Percentiles rank a stretch among this genome's conserved stretches.
Conservation (phyloP, 1,284 basidiomycete genomes). For the Microbotryum scabiosae region DNA sequence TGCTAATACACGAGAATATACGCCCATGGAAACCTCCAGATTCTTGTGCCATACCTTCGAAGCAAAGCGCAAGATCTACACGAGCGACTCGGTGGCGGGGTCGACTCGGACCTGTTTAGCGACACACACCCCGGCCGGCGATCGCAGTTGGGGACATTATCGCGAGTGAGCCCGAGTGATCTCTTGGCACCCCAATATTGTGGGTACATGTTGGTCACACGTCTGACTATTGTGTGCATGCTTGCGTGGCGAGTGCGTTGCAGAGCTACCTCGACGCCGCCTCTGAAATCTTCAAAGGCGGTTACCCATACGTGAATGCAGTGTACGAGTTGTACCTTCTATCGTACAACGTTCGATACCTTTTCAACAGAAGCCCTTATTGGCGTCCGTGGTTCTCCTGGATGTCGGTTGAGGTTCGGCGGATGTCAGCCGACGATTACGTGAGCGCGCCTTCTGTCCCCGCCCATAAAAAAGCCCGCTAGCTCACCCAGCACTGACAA, state of each 20-base stretch:
- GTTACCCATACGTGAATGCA: constrained; percentile 74
- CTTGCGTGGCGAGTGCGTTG: no score
- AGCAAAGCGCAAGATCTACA: constrained; percentile 84
- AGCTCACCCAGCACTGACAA: constrained; percentile 2
- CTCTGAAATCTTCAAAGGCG: constrained; percentile 32
- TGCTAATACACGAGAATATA: constrained; percentile 15
- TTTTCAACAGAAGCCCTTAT: constrained; percentile 77
- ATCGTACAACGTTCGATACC: constrained; percentile 75
- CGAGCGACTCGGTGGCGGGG: constrained; percentile 77
- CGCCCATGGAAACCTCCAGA: constrained; percentile 44
- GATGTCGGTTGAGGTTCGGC: constrained; percentile 71
- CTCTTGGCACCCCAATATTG: no score
- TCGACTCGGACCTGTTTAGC: constrained; percentile 42
- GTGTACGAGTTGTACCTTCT: constrained; percentile 73
- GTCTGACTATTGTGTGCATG: no score
- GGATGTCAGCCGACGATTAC: constrained; percentile 64
- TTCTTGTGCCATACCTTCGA: constrained; percentile 79
- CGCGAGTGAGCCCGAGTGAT: no score
- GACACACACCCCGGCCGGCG: not conserved
- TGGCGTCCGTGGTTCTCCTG: constrained; percentile 86
- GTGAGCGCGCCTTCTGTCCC: constrained; percentile 13
- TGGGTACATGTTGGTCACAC: no score
- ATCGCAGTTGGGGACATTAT: not conserved
- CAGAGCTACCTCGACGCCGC: not conserved
- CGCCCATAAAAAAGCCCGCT: constrained; percentile 19